Evolutionary conservation across 495 filamentous ascomycete species (phyloP), one percentile per base, ranked within the genome.

Genomic region (Hypoxylon perforatum): DNA sequence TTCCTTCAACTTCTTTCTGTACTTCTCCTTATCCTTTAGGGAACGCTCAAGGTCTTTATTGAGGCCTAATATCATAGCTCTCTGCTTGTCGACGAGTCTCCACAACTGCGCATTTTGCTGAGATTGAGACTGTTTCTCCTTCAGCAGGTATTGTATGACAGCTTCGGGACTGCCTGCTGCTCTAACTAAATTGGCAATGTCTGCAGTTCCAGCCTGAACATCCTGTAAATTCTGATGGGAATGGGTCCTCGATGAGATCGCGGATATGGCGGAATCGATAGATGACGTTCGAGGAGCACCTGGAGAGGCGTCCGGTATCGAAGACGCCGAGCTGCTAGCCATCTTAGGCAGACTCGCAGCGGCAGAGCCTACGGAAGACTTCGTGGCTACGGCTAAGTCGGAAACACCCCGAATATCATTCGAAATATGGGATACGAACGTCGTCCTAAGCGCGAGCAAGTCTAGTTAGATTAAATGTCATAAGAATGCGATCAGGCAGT

Each of bases 1-100:
- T 47, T 97, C 92, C 75, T 96, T 97, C 12, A 96, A 67, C 76
- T 93, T 96, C 78, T 92, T 94, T 61, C 90, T 87, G 75, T 97
- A 99, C 60, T 90, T 88, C 45, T 98, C 95, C 76, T 97, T 98
- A 65, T 97, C 95, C 73, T 96, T 96, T 70, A 97, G 75, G 3
- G 94, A 89, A 48, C 91, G 87, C 75, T 97, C 94, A 21, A 99
- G 82, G 72, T 99, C 95, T 76, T 95, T 96, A 70, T 98, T 97
- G 36, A 99, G 81, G 0, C 95, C 96, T 22, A 97, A 71, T 33
- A 99, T 93, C 84, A 99, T 91, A 0, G 93, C 88, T 47, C 95
- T 85, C 77, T 99, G 95, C 76, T 99, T 98, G 75, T 98, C 93
- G 22, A 99, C 93, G 47, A 99, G 78, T 53, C 92, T 88, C 95